Percentiles rank a stretch among this genome's conserved stretches.
Conservation (phyloP, 257 asterid genomes). For the Nicotiana tabacum region DNA sequence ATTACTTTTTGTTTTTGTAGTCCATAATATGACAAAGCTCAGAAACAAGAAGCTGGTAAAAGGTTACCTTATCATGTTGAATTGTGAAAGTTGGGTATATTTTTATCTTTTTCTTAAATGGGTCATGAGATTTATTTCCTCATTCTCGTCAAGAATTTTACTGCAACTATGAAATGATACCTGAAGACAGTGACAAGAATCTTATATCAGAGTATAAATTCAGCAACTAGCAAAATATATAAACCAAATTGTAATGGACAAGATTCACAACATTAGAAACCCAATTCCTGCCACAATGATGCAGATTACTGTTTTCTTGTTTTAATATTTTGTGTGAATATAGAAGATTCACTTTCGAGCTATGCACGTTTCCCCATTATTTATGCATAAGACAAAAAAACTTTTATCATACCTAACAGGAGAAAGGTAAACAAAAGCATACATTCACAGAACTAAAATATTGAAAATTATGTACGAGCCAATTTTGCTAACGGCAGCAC, state of each 20-base stretch:
- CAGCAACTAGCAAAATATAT: neutral
- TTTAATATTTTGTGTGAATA: neutral
- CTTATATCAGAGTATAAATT: neutral
- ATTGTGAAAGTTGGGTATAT: too few species aligned
- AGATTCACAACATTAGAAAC: neutral
- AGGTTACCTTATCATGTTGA: too few species aligned
- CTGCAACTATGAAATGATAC: neutral
- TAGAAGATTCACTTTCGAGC: neutral
- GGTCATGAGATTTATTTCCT: neutral
- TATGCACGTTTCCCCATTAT: neutral
- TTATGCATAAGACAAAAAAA: neutral
- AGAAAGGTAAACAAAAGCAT: neutral
- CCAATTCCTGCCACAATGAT: neutral
- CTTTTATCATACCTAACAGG: neutral
- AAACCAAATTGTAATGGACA: neutral
- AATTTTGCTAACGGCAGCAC: neutral
- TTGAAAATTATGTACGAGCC: neutral
- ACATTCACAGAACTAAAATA: neutral
- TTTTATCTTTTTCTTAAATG: neutral
- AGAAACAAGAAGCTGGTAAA: too few species aligned
- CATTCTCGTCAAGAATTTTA: neutral
- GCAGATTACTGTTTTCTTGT: neutral
- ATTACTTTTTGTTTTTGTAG: too few species aligned
- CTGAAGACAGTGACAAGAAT: neutral
- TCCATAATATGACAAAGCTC: too few species aligned